These are phyloP conservation scores for Yarrowia bubula DNA, from an alignment of 805 yeast genomes.

Conservation along the genomic window DNA sequence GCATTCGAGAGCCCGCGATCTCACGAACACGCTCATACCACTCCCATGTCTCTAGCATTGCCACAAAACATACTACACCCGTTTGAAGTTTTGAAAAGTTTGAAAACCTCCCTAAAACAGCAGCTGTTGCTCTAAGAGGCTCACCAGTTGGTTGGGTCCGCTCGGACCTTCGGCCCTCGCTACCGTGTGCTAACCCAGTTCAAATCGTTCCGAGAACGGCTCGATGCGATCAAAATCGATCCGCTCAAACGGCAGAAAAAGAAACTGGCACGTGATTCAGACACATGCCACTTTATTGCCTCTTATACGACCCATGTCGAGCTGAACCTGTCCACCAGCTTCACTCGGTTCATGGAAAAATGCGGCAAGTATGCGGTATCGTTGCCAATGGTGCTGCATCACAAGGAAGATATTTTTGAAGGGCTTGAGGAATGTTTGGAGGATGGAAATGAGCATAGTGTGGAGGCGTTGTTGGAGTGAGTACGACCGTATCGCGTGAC, in stretches of 20 bases:
- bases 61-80: too few species aligned
- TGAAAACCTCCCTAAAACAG: too few species aligned
- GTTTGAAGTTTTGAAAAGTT: too few species aligned
- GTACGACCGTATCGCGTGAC: constrained; percentile 19
- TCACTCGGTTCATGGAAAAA: constrained; percentile 58
- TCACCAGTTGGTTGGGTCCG: not conserved
- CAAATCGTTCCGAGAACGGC: constrained; percentile 68
- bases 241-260: constrained; percentile 46
- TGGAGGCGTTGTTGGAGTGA: constrained; percentile 75
- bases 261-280: constrained; percentile 34
- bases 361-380: constrained; percentile 60
- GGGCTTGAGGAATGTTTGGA: constrained; percentile 49
- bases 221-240: constrained; percentile 80
- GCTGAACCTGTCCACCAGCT: constrained; percentile 70
- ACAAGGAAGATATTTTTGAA: constrained; percentile 60
- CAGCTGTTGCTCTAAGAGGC: too few species aligned
- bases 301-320: constrained; percentile 86
- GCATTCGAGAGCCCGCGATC: too few species aligned
- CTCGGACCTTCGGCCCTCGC: not conserved
- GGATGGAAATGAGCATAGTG: constrained; percentile 62
- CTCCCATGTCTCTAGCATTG: too few species aligned
- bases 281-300: constrained; percentile 67
- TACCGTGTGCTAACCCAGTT: not conserved
- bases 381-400: constrained; percentile 75
- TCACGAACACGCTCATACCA: too few species aligned